These are phyloP conservation scores for Cyberlindnera japonica DNA, from an alignment of 805 yeast genomes.

Conservation along the genomic window DNA sequence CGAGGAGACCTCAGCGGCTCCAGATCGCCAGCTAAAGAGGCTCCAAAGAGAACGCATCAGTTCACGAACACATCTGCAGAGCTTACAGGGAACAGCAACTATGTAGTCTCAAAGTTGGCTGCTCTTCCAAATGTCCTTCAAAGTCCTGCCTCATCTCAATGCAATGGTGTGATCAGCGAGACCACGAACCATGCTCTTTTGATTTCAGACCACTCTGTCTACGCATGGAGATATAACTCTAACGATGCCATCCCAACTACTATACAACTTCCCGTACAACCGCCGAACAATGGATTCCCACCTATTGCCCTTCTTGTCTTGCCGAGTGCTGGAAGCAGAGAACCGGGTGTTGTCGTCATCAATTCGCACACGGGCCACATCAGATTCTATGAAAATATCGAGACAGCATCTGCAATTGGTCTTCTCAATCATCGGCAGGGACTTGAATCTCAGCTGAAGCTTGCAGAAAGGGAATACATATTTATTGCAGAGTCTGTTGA, in stretches of 20 bases:
- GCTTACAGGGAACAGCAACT: conserved; percentile 54
- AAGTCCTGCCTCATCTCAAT: conserved; percentile 1
- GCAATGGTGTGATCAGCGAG: conserved; percentile 31
- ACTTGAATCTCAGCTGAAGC: conserved; percentile 35
- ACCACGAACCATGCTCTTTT: conserved; percentile 28
- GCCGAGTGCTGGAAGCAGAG: conserved; percentile 48
- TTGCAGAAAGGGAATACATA: conserved; percentile 52
- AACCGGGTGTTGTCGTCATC: conserved; percentile 71
- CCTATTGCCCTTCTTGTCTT: conserved; percentile 57
- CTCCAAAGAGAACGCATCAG: conserved; percentile 16
- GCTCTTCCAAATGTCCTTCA: conserved; percentile 43
- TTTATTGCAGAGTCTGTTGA: conserved; percentile 56
- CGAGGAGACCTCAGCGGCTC: conserved; percentile 3
- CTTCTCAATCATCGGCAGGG: conserved; percentile 42
- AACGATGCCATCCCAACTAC: conserved; percentile 57
- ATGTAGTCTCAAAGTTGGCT: conserved; percentile 53
- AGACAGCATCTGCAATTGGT: conserved; percentile 63
- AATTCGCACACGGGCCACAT: conserved; percentile 56
- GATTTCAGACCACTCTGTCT: conserved; percentile 40
- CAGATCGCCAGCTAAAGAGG: conserved; percentile 7
- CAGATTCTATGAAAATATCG: conserved; percentile 71
- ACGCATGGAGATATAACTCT: conserved; percentile 67
- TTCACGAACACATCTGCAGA: conserved; percentile 36
- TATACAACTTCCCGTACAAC: conserved; percentile 41
- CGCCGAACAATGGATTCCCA: conserved; percentile 28